These are phyloP conservation scores for Tuber magnatum DNA, from an alignment of 495 filamentous ascomycete genomes.

Conservation along the genomic window DNA sequence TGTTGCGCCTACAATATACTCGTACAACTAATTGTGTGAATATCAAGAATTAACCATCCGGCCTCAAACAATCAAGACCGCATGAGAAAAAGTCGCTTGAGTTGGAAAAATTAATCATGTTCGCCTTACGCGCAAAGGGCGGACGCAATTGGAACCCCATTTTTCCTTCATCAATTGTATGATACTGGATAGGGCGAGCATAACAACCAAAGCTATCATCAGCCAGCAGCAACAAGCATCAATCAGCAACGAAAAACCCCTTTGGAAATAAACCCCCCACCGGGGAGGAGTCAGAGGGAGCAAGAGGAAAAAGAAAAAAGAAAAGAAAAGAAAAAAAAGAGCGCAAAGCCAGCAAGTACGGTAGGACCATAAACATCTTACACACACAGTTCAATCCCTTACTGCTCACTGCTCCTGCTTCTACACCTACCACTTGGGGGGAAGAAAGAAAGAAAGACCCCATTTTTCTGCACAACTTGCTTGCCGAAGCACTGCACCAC, in stretches of 20 bases:
- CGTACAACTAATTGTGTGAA: background rate
- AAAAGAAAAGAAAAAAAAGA: background rate
- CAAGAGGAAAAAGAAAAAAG: background rate
- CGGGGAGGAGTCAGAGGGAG: background rate
- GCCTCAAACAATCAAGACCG: background rate
- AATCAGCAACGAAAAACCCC: background rate
- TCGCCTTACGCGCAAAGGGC: background rate
- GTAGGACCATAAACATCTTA: background rate
- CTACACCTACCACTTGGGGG: background rate
- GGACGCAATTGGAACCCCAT: background rate
- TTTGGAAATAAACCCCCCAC: background rate
- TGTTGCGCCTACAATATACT: background rate
- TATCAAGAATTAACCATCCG: background rate
- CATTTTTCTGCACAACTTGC: background rate
- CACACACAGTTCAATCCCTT: slow-evolving; percentile 4
- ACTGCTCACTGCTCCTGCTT: background rate
- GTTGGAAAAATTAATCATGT: background rate
- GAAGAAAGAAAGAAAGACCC: background rate
- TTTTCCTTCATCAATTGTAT: background rate
- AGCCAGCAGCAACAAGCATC: background rate
- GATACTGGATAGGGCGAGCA: slow-evolving; percentile 1
- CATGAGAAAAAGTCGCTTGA: background rate
- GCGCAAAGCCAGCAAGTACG: slow-evolving; percentile 3
- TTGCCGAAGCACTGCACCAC: background rate
- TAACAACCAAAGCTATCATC: background rate